Base-by-base conservation (phyloP, 768 basidiomycete genomes). In the Lactarius vividus region DNA sequence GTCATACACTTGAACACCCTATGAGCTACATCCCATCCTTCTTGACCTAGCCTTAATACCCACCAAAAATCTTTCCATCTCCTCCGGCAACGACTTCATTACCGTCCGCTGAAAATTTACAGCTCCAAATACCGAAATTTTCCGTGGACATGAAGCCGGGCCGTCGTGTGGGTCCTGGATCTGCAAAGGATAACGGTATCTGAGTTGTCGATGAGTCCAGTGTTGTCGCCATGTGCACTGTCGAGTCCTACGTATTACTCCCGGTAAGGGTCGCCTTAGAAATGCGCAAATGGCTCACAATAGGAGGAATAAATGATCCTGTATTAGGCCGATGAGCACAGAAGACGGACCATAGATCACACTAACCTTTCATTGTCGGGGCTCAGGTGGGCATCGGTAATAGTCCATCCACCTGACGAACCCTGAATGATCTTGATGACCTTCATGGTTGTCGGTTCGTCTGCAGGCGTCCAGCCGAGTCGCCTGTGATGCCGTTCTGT, bases 11-110 rank as follows among this genome's bases (percentile, higher is more conserved):
- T 71, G 44, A 62, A 37, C 1, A 2, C 11, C 26, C 11, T 3
- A 16, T 49, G 55, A 64, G 60, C 56, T 9, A 23, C 26, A 35
- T 31, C 18, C n/a, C 33, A 15, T 31, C 39, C 18, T 55, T 8
- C 20, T 26, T 13, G 23, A 20, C 15, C 31, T 29, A 13, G 52
- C 29, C 31, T 33, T n/a, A 29, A 20, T 28, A 33, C 71, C 57
- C 72, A 85, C 90, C 90, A 72, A 91, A 91, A 31, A 92, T 86
- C 42, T 88, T 87, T 10, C 91, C 91, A 44, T 84, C 87, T 2
- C 93, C 95, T 15, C 96, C 96, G 33, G 96, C 96, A 53, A 99
- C 85, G 23, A 98, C 87, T 76, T 99, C 97, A 56, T 90, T 92
- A 0, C 94, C 96, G 72, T 98, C 96, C 8, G 96, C 94, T 40